These are phyloP conservation scores for Aaosphaeria pasadenensis DNA, from an alignment of 2,329 filamentous ascomycete species.

Conservation along the genomic window DNA sequence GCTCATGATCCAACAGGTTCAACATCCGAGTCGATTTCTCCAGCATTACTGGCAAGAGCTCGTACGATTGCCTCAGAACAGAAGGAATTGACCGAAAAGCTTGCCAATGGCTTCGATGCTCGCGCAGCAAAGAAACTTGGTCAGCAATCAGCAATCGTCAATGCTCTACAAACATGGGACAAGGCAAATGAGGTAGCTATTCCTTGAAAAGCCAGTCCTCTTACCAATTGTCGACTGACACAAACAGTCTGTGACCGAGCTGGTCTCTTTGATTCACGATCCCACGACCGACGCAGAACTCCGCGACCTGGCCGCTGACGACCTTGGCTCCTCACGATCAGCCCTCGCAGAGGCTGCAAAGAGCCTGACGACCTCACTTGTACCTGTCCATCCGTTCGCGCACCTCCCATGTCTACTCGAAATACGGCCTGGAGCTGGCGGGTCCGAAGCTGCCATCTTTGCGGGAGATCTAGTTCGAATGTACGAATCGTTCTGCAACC, in stretches of 20 bases:
- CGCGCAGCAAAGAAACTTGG: conserved; percentile 57
- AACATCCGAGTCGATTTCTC: conserved; percentile 43
- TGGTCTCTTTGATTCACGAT: conserved; percentile 74
- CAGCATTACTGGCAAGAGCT: conserved; percentile 55
- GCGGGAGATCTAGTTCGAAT: conserved; percentile 83
- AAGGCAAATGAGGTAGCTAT: conserved; percentile 52
- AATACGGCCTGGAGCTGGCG: conserved; percentile 87
- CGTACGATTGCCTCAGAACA: conserved; percentile 56
- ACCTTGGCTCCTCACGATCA: conserved; percentile 65
- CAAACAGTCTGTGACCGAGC: conserved; percentile 58
- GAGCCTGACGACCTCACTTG: conserved; percentile 71
- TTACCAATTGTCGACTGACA: background rate
- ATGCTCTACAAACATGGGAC: conserved; percentile 57
- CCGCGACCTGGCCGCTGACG: conserved; percentile 59
- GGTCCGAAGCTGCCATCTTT: conserved; percentile 87
- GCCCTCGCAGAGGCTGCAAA: conserved; percentile 62
- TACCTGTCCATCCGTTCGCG: conserved; percentile 86
- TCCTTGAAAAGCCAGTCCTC: background rate
- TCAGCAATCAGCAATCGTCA: conserved; percentile 52
- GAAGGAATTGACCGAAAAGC: conserved; percentile 48
- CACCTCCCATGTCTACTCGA: conserved; percentile 87
- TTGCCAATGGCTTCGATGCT: conserved; percentile 55
- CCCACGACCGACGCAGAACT: conserved; percentile 58
- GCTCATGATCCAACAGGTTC: conserved; percentile 15
- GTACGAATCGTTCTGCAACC: conserved; percentile 78